Percentiles rank a stretch among this genome's conserved stretches.
Conservation (phyloP, 495 filamentous ascomycete species). For the Geopyxis carbonaria region DNA sequence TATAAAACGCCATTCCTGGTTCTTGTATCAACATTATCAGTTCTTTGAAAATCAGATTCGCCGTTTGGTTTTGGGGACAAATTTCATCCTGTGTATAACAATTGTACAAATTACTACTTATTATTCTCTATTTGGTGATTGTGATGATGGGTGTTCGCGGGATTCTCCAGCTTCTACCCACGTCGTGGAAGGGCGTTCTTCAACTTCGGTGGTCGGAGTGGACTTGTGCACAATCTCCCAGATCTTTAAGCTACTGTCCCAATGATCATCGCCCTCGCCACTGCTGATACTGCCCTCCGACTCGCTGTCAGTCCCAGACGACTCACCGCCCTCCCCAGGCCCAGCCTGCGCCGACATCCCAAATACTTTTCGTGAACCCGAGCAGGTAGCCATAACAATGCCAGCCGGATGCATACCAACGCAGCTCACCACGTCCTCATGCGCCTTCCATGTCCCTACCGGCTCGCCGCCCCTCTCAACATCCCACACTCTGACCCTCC, state of each 20-base stretch:
- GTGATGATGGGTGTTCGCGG: too few species aligned
- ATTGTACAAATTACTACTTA: too few species aligned
- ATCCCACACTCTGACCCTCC: constrained; percentile 54
- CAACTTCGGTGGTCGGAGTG: background rate
- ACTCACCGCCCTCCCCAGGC: constrained; percentile 4
- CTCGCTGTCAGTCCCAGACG: constrained; percentile 1
- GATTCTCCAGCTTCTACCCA: too few species aligned
- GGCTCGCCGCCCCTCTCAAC: constrained; percentile 27
- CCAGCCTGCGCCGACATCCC: too few species aligned
- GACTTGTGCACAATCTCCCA: too few species aligned
- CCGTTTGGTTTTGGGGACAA: too few species aligned
- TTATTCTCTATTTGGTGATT: too few species aligned
- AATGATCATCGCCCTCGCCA: constrained; percentile 1
- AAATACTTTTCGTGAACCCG: constrained; percentile 15
- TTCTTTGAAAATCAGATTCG: too few species aligned
- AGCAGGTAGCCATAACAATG: constrained; percentile 20
- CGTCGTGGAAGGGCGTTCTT: background rate
- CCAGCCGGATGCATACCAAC: constrained; percentile 17
- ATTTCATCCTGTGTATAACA: too few species aligned
- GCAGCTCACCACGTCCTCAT: constrained; percentile 24
- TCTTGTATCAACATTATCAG: too few species aligned
- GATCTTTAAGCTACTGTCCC: constrained; percentile 23
- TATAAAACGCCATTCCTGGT: too few species aligned
- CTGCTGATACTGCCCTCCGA: constrained; percentile 1
- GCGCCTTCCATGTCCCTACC: constrained; percentile 23